These are phyloP conservation scores for Rhodomyrtus tomentosa DNA, from an alignment of 345 rosid species.

Conservation along the genomic window DNA sequence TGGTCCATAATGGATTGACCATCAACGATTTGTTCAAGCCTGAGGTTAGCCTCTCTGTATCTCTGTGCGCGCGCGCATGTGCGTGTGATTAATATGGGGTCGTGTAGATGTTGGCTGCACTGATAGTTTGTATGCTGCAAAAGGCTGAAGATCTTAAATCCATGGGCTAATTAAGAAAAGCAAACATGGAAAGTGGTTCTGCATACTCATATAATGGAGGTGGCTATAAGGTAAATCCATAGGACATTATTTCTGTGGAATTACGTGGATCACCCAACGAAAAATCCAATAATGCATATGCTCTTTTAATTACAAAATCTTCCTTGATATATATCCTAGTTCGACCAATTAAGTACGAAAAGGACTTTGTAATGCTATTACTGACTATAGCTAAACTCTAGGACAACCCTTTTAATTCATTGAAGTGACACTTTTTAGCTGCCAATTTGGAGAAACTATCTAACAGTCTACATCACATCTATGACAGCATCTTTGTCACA, in stretches of 20 bases:
- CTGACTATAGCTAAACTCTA: too few species aligned
- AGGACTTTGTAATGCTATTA: too few species aligned
- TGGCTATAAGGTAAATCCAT: not conserved
- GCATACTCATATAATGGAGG: not conserved
- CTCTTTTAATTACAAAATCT: not conserved
- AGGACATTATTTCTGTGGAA: not conserved
- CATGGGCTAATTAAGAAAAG: not conserved
- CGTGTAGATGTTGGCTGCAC: not conserved
- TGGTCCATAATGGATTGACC: too few species aligned
- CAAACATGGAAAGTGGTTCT: not conserved
- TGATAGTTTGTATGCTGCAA: accelerated
- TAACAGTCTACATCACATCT: too few species aligned
- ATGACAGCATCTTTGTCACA: too few species aligned
- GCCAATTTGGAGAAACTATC: too few species aligned
- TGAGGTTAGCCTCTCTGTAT: not conserved
- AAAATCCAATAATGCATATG: not conserved
- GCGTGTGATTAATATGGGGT: not conserved
- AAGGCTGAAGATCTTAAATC: not conserved
- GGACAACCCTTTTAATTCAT: too few species aligned
- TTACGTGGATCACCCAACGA: not conserved
- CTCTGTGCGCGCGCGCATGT: too few species aligned
- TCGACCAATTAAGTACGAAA: not conserved
- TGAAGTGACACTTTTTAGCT: too few species aligned
- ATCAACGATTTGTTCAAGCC: too few species aligned
- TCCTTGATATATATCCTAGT: not conserved